Percentiles rank a stretch among this genome's conserved stretches.
These are phyloP conservation scores for Phytophthora rubi DNA, from an alignment of 352 stramenopile genomes.

Conservation along the genomic window DNA sequence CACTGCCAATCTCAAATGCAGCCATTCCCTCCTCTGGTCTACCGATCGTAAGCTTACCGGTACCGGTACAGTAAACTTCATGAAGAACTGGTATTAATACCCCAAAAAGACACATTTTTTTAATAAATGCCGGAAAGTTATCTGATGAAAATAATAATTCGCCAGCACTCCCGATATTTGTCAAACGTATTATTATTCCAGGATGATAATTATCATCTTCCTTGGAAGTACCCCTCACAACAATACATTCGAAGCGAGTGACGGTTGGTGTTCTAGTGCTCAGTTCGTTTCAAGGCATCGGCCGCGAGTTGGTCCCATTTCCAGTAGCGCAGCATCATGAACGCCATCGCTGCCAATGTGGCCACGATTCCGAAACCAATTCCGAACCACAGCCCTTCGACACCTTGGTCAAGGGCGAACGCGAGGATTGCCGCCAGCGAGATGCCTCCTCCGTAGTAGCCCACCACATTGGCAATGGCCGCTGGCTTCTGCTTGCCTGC, in stretches of 20 bases:
- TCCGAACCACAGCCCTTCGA: conserved; percentile 62
- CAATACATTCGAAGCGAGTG: no score
- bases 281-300: conserved; percentile 23
- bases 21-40: neutral
- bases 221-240: no score
- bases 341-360: conserved; percentile 25
- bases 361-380: conserved; percentile 46
- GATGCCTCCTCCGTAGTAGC: conserved; percentile 78
- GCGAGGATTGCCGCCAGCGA: conserved; percentile 58
- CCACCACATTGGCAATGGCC: conserved; percentile 58
- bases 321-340: conserved; percentile 36
- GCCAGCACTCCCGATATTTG: no score
- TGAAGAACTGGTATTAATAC: no score
- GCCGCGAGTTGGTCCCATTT: conserved; percentile 43
- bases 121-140: no score
- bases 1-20: conserved; percentile 2
- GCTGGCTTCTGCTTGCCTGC: conserved; percentile 57
- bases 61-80: no score
- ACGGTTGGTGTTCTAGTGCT: neutral
- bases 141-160: no score
- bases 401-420: conserved; percentile 45
- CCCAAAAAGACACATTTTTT: no score
- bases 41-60: neutral
- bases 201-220: no score
- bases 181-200: no score